These are phyloP conservation scores for Aciculosporium take DNA, from an alignment of 2,329 filamentous ascomycete genomes.

Conservation along the genomic window DNA sequence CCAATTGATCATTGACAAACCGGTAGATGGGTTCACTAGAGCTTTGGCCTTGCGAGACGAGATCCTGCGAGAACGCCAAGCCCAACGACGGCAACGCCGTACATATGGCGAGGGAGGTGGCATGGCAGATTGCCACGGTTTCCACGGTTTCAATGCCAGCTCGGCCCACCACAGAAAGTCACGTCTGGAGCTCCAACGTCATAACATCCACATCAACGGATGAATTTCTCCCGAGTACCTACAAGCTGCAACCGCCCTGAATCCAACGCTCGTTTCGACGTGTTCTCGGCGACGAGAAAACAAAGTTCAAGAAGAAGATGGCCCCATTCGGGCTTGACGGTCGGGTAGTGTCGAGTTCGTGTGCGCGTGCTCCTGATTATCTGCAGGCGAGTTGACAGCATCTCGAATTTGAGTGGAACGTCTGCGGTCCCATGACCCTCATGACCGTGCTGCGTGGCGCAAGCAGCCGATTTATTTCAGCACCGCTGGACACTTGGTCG, in stretches of 20 bases:
- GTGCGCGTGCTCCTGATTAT: no score
- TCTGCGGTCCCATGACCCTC: constrained; percentile 19
- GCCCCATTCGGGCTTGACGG: no score
- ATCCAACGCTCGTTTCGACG: no score
- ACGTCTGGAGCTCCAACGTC: neutral
- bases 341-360: no score
- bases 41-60: no score
- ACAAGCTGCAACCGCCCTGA: neutral
- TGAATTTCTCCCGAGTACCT: neutral
- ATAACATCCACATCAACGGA: neutral
- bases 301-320: no score
- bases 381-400: neutral
- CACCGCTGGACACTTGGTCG: neutral
- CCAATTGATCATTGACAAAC: neutral
- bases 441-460: constrained; percentile 18
- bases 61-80: neutral
- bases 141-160: no score
- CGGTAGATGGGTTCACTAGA: neutral
- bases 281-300: no score
- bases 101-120: no score
- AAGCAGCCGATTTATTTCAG: constrained; percentile 12
- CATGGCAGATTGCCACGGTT: no score
- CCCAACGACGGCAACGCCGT: neutral
- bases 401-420: constrained; percentile 10
- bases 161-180: neutral